Percentiles rank a stretch among this genome's conserved stretches.
phyloP scores from a whole-genome alignment of 2,329 filamentous ascomycete genomes.

The Daldinia sp. region DNA sequence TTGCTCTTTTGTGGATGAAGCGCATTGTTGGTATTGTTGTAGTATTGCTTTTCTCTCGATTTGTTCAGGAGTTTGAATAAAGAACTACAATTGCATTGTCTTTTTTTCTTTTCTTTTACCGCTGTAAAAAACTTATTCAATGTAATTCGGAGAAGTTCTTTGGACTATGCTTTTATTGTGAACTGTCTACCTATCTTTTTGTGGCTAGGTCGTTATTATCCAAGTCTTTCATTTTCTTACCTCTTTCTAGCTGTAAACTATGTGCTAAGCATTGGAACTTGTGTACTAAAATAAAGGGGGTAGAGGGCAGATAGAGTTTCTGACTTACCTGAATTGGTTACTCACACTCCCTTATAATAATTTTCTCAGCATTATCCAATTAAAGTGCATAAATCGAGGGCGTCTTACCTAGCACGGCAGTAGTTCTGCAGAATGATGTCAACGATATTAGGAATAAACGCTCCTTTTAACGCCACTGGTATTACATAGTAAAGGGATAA shows the following conservation, averaged over 20 bases:
- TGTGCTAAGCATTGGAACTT: no score
- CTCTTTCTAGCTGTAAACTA: no score
- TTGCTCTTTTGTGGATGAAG: not conserved
- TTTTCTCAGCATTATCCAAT: slow-evolving; percentile 3
- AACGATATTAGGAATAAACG: slow-evolving; percentile 23
- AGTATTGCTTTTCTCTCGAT: not conserved
- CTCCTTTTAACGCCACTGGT: slow-evolving; percentile 16
- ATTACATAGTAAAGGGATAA: slow-evolving; percentile 4
- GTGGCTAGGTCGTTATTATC: not conserved
- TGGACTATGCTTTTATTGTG: not conserved
- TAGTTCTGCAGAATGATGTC: slow-evolving; percentile 27
- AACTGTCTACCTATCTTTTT: not conserved
- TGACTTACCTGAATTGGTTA: not conserved
- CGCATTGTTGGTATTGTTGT: not conserved
- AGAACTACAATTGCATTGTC: slow-evolving; percentile 1
- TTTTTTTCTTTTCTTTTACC: not conserved
- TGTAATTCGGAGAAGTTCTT: not conserved
- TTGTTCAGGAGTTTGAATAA: not conserved
- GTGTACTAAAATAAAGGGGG: not conserved
- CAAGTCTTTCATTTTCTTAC: no score
- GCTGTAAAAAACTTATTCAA: not conserved
- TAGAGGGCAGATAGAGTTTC: not conserved
- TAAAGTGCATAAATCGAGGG: not conserved
- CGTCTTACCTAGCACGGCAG: slow-evolving; percentile 4
- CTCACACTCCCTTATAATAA: not conserved